These are phyloP conservation scores for Gigaspora rosea DNA, from an alignment of 192 early-diverging fungal genomes.

Conservation along the genomic window DNA sequence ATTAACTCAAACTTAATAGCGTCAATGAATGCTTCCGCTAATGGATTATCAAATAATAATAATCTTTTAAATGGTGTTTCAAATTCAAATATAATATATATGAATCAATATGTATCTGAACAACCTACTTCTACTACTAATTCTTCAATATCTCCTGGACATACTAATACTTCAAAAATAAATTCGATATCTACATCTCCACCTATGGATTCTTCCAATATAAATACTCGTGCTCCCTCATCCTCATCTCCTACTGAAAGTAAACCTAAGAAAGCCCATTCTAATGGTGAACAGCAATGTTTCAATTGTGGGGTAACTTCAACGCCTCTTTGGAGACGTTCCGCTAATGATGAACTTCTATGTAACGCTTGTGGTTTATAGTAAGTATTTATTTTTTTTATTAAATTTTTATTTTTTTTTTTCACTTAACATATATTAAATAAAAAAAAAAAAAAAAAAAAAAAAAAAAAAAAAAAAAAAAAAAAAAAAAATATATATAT, in stretches of 20 bases:
- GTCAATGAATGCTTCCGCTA: neutral
- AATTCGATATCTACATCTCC: neutral
- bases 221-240: neutral
- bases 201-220: neutral
- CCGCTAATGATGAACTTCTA: conserved; percentile 80
- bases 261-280: conserved; percentile 22
- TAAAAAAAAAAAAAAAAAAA: neutral
- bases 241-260: neutral
- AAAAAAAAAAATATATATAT: neutral
- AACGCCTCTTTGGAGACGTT: conserved; percentile 92
- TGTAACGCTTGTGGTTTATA: conserved; percentile 99
- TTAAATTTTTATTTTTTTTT: conserved; percentile 1
- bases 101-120: conserved; percentile 20
- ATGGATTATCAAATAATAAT: neutral
- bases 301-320: conserved; percentile 77
- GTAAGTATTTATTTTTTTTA: conserved; percentile 45
- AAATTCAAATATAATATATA: neutral
- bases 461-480: neutral
- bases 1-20: neutral
- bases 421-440: neutral
- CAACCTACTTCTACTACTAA: neutral
- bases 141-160: neutral
- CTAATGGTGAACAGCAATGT: conserved; percentile 33
- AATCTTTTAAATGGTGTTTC: conserved; percentile 14
- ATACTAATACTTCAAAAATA: neutral